A percentile compares a stretch with the other conserved stretches of the same genome.
Conservation (phyloP, 345 rosid species). For the Hibiscus trionum region DNA sequence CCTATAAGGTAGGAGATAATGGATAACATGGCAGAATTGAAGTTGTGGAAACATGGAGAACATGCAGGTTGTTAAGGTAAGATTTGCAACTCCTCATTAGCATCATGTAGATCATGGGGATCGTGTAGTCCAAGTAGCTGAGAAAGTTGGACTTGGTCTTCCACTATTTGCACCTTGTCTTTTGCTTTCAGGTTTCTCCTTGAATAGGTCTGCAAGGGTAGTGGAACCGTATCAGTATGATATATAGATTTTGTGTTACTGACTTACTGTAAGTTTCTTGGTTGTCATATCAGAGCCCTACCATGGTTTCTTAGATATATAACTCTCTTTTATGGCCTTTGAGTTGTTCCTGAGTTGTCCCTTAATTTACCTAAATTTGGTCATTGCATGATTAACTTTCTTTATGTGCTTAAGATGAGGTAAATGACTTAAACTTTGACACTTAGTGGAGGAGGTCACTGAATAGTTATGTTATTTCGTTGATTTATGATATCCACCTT, state of each 20-base stretch:
- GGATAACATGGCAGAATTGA: too few species aligned
- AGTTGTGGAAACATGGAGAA: too few species aligned
- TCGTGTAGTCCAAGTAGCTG: too few species aligned
- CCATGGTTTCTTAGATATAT: not conserved
- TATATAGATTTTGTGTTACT: not conserved
- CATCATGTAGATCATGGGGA: too few species aligned
- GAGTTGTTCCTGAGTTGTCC: not conserved
- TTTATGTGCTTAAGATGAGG: not conserved
- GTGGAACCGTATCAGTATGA: not conserved
- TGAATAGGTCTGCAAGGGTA: too few species aligned
- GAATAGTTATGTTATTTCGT: not conserved
- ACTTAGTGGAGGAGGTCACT: not conserved
- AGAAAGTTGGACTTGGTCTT: too few species aligned
- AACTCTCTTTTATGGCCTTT: not conserved
- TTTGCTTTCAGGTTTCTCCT: too few species aligned
- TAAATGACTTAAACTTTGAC: not conserved
- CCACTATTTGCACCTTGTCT: too few species aligned
- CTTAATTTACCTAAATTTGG: not conserved
- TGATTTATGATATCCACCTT: constrained; percentile 6
- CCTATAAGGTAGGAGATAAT: too few species aligned
- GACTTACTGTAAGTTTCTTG: not conserved
- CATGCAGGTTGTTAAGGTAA: too few species aligned
- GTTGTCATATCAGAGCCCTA: not conserved
- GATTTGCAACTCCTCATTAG: too few species aligned
- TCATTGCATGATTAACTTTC: not conserved